phyloP scores from a whole-genome alignment of 768 basidiomycete species.

The Cyclocybe aegerita region DNA sequence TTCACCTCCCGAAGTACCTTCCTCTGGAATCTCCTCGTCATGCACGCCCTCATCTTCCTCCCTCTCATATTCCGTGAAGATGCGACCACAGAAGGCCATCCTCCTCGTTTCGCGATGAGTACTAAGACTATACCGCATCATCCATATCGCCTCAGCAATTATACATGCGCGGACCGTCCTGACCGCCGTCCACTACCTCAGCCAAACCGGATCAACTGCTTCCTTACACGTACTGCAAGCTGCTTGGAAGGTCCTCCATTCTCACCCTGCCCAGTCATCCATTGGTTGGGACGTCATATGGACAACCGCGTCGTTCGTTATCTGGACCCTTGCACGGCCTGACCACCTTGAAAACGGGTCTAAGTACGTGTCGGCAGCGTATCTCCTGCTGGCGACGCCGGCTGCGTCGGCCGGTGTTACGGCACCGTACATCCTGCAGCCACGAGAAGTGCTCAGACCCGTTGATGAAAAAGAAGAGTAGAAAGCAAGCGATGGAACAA shows the following conservation, averaged over 20 bases:
- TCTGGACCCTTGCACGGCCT: constrained; percentile 27
- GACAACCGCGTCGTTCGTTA: constrained; percentile 42
- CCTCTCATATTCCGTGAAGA: constrained; percentile 40
- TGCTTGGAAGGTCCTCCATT: constrained; percentile 38
- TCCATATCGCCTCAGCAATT: constrained; percentile 27
- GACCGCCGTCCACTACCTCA: constrained; percentile 21
- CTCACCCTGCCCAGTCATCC: constrained; percentile 61
- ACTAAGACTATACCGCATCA: constrained; percentile 35
- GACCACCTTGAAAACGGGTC: background rate
- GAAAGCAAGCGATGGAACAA: background rate
- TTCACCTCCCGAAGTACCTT: constrained; percentile 43
- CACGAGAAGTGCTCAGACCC: background rate
- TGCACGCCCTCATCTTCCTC: constrained; percentile 57
- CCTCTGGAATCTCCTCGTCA: constrained; percentile 56
- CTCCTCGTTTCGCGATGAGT: constrained; percentile 18
- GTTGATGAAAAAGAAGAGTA: background rate
- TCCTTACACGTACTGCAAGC: constrained; percentile 19
- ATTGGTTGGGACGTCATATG: constrained; percentile 68
- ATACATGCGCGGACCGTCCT: constrained; percentile 35
- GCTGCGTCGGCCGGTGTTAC: constrained; percentile 24
- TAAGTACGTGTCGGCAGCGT: constrained; percentile 14
- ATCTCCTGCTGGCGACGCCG: constrained; percentile 24
- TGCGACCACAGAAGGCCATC: background rate
- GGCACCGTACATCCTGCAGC: constrained; percentile 23
- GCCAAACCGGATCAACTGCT: constrained; percentile 8